Percentiles rank a stretch among this genome's conserved stretches.
phyloP scores from a whole-genome alignment of 345 rosid genomes.

The Sonneratia caseolaris region DNA sequence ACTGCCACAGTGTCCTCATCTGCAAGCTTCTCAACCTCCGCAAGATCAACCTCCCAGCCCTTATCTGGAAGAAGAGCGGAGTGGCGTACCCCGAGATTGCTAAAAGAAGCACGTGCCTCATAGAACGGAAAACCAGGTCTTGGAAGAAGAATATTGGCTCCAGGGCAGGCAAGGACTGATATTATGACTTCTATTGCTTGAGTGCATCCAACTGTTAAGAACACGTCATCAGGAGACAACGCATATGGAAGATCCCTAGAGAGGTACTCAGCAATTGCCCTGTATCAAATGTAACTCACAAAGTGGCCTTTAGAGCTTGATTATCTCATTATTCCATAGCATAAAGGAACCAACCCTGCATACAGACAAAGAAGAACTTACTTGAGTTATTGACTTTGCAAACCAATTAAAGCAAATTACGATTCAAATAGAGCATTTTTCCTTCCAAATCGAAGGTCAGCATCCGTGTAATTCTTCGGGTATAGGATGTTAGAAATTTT shows the following conservation, averaged over 20 bases:
- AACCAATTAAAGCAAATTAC: no score
- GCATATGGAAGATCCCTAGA: conserved; percentile 47
- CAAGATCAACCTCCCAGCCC: conserved; percentile 62
- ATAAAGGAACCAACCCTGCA: no score
- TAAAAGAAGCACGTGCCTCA: conserved; percentile 31
- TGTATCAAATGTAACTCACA: conserved; percentile 7
- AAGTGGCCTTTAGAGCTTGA: no score
- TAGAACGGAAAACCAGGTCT: conserved; percentile 55
- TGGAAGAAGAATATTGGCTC: conserved; percentile 59
- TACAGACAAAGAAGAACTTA: no score
- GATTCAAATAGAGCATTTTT: no score
- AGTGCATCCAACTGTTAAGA: conserved; percentile 45
- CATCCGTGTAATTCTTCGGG: no score
- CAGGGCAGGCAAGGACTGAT: conserved; percentile 41
- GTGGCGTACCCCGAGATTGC: conserved; percentile 42
- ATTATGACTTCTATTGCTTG: conserved; percentile 47
- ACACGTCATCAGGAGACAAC: conserved; percentile 40
- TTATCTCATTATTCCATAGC: no score
- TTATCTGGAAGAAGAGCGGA: conserved; percentile 56
- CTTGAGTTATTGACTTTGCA: no score
- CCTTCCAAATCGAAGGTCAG: no score
- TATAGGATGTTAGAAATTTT: no score
- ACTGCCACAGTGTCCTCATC: conserved; percentile 58
- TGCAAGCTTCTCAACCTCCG: conserved; percentile 42
- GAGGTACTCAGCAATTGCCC: conserved; percentile 57